Evolutionary conservation across 2,329 filamentous ascomycete genomes (phyloP).

Genomic region (Magnaporthales sp.): DNA sequence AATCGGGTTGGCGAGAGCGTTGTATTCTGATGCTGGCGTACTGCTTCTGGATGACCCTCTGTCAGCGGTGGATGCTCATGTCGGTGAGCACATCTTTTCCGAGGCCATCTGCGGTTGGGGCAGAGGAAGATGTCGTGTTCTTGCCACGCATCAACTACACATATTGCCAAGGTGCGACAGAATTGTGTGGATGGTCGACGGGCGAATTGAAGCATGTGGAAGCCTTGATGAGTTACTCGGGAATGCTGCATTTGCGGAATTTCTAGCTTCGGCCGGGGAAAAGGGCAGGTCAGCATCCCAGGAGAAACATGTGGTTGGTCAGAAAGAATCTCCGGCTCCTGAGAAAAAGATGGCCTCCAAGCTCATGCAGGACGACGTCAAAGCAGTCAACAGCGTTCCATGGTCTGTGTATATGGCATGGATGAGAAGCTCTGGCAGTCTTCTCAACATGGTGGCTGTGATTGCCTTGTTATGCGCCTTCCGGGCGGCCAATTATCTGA

Average conservation of each 20-base stretch:
- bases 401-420: not conserved
- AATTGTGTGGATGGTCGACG: not conserved
- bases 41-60: slow-evolving; percentile 84
- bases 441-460: not conserved
- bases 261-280: not conserved
- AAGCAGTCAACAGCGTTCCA: not conserved
- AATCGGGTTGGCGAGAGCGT: slow-evolving; percentile 78
- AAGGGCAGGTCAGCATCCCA: not conserved
- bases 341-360: not conserved
- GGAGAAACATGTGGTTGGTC: not conserved
- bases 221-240: not conserved
- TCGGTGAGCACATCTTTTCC: slow-evolving; percentile 2
- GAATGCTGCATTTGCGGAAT: not conserved
- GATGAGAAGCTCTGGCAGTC: not conserved
- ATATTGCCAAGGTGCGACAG: not conserved
- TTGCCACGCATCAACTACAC: slow-evolving; percentile 1
- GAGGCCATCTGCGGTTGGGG: not conserved
- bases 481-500: not conserved
- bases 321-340: not conserved
- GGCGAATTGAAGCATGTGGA: not conserved
- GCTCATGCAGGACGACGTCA: not conserved
- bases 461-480: not conserved
- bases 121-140: not conserved
- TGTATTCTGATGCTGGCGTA: slow-evolving; percentile 81
- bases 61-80: slow-evolving; percentile 82